Evolutionary conservation across 1,284 basidiomycete genomes (phyloP).

Genomic region (Cystobasidium slooffiae): DNA sequence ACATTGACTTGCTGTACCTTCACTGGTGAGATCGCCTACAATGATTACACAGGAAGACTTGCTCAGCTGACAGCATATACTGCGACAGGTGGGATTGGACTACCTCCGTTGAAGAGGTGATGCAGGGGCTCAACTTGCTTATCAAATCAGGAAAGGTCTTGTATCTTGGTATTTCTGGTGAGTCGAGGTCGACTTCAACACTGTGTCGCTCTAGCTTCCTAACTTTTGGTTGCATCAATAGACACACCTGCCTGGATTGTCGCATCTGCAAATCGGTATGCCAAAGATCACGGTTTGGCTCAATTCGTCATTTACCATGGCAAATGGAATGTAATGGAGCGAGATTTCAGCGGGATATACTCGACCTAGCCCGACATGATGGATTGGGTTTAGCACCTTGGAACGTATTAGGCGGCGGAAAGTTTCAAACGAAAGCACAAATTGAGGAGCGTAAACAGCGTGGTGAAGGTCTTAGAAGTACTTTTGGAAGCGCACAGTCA

Average conservation of each 20-base stretch:
- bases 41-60: slow-evolving; percentile 51
- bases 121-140: slow-evolving; percentile 62
- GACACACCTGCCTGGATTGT: slow-evolving; percentile 66
- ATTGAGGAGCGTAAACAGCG: slow-evolving; percentile 58
- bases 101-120: slow-evolving; percentile 65
- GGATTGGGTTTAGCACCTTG: slow-evolving; percentile 54
- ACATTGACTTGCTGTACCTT: slow-evolving; percentile 61
- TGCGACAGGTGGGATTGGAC: slow-evolving; percentile 58
- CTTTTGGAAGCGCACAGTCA: slow-evolving; percentile 54
- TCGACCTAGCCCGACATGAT: slow-evolving; percentile 50
- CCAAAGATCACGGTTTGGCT: slow-evolving; percentile 61
- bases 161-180: slow-evolving; percentile 59
- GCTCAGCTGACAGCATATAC: not conserved
- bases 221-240: not conserved
- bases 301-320: slow-evolving; percentile 68
- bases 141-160: slow-evolving; percentile 62
- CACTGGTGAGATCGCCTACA: slow-evolving; percentile 36
- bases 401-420: slow-evolving; percentile 62
- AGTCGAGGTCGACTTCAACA: too few species aligned
- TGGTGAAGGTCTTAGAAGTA: slow-evolving; percentile 60
- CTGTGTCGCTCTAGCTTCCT: too few species aligned
- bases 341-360: slow-evolving; percentile 68
- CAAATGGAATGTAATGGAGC: slow-evolving; percentile 60
- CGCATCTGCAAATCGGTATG: slow-evolving; percentile 62
- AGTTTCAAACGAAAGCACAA: slow-evolving; percentile 57